A percentile compares a stretch with the other conserved stretches of the same genome.
Conservation (phyloP, 306 rosid genomes). For the Trifolium pratense region DNA sequence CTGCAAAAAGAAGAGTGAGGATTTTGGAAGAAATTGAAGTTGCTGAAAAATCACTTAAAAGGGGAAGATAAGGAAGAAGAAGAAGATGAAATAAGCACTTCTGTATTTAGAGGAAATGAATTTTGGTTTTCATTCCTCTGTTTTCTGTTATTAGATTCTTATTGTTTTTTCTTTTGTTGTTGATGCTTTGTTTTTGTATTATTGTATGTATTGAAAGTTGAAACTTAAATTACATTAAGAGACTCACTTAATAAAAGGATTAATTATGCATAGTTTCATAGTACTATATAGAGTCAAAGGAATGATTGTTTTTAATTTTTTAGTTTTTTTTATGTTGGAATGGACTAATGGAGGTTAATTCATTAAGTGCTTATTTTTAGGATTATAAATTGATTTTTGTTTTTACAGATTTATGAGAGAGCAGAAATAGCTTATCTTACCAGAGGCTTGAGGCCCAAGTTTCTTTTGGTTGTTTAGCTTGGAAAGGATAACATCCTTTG, state of each 20-base stretch:
- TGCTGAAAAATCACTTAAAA: constrained; percentile 77
- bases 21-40: constrained; percentile 90
- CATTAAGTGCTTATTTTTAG: neutral
- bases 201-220: neutral
- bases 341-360: neutral
- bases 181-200: constrained; percentile 34
- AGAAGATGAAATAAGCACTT: neutral
- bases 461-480: too few relatives aligned
- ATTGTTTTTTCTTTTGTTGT: neutral
- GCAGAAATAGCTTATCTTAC: neutral
- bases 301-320: neutral
- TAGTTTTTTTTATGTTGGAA: neutral
- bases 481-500: neutral
- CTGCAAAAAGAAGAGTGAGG: constrained; percentile 76
- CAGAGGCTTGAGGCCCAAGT: neutral
- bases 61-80: constrained; percentile 68
- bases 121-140: constrained; percentile 5
- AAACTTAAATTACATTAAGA: constrained; percentile 32
- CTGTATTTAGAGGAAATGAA: constrained; percentile 27
- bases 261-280: constrained; percentile 2
- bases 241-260: constrained; percentile 34
- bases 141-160: neutral
- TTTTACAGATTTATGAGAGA: neutral
- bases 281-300: neutral
- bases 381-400: neutral